Conservation (phyloP, 805 yeast species). For the Barnettozyma sucrosica region DNA sequence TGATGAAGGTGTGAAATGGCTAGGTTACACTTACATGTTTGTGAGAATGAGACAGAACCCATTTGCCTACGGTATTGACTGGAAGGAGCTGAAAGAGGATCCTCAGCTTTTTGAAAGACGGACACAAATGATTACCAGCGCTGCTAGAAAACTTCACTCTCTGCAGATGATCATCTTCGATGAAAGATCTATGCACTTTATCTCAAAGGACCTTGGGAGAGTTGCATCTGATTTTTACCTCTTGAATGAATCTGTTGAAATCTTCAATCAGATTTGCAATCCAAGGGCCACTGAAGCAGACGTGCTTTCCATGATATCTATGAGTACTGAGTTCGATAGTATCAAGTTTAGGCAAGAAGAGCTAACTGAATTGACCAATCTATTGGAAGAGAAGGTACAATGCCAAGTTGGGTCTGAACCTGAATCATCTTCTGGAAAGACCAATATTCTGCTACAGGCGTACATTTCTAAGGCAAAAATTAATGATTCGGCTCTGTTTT, state of each 20-base stretch:
- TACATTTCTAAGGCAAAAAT: conserved; percentile 72
- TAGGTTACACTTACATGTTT: conserved; percentile 93
- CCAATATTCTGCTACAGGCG: conserved; percentile 82
- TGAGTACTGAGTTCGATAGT: conserved; percentile 91
- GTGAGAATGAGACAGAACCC: conserved; percentile 96
- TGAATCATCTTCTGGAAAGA: conserved; percentile 77
- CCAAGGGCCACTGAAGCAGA: conserved; percentile 92
- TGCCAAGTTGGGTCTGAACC: conserved; percentile 79
- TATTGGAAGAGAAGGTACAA: conserved; percentile 55
- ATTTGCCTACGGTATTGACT: conserved; percentile 82
- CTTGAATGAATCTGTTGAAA: conserved; percentile 77
- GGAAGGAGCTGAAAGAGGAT: conserved; percentile 80
- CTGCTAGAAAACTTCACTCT: conserved; percentile 78
- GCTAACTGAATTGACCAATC: conserved; percentile 56
- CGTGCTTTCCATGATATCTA: conserved; percentile 77
- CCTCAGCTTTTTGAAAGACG: conserved; percentile 72
- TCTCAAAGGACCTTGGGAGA: conserved; percentile 86
- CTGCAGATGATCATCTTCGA: conserved; percentile 93
- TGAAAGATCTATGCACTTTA: conserved; percentile 71
- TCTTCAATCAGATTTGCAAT: conserved; percentile 77
- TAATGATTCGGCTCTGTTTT: conserved; percentile 72
- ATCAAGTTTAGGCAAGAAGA: conserved; percentile 89
- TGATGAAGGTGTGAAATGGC: conserved; percentile 93
- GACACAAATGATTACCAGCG: conserved; percentile 65
- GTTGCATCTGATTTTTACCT: conserved; percentile 92